Percentiles rank a stretch among this genome's conserved stretches.
Conservation (phyloP, 306 rosid species). For the Vicia sativa region DNA sequence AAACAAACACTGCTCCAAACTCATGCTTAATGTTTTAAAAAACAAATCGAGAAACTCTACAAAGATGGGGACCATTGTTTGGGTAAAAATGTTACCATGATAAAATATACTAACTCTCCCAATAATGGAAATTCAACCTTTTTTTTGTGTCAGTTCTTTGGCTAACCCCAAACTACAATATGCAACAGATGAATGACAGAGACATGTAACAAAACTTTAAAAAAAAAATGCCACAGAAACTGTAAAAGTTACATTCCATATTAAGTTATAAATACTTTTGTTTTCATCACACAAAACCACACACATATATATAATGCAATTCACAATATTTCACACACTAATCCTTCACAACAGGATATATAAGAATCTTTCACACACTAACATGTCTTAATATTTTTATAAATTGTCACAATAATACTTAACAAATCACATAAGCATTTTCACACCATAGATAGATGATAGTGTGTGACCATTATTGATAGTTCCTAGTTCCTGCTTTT, state of each 20-base stretch:
- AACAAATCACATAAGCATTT: constrained; percentile 40
- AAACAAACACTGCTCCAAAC: too few relatives aligned
- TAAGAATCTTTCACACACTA: constrained; percentile 26
- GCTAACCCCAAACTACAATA: constrained; percentile 13
- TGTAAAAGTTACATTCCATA: constrained; percentile 29
- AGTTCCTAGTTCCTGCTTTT: constrained; percentile 56
- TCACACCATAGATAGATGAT: constrained; percentile 44
- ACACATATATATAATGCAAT: constrained; percentile 46
- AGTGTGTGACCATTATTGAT: constrained; percentile 6
- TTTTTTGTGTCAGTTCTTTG: constrained; percentile 27
- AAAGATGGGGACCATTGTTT: constrained; percentile 19
- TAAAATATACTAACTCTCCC: not conserved
- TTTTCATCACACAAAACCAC: constrained; percentile 38
- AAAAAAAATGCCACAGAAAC: not conserved
- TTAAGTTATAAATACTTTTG: not conserved
- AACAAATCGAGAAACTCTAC: not conserved
- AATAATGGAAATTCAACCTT: constrained; percentile 9
- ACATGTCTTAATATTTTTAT: constrained; percentile 40
- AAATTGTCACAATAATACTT: constrained; percentile 42
- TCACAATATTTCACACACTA: constrained; percentile 50
- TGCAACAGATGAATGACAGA: constrained; percentile 20
- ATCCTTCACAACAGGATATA: constrained; percentile 45
- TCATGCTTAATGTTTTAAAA: too few relatives aligned
- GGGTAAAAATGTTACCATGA: constrained; percentile 18
- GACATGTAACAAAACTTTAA: constrained; percentile 9